Base-by-base conservation (phyloP, 2,329 filamentous ascomycete species). In the Botryotinia calthae region DNA sequence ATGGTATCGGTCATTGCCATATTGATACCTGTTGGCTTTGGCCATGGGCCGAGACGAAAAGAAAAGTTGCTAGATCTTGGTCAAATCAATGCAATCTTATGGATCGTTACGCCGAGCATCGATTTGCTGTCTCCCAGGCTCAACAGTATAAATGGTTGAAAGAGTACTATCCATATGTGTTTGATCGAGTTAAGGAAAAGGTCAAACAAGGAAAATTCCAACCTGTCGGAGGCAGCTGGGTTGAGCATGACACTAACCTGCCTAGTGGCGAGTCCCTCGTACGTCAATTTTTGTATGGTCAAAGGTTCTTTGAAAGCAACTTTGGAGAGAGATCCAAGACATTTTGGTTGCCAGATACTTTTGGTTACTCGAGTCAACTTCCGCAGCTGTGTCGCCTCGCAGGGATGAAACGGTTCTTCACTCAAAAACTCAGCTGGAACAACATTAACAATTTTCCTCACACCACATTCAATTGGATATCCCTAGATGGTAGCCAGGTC, bases 401-500 rank as follows among this genome's bases (percentile, higher is more conserved):
- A n/a, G 95, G 94, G 31, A 98, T 99, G 96, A 93, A 89, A 73
- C 90, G 95, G 48, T 99, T 99, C 85, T 92, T 99, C 79, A 99
- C 96, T 0, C 96, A 99, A 82, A 99, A 99, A 84, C 86, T 99
- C 74, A 98, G 95, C 85, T 99, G 96, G 96, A 98, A 98, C 85
- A 98, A 98, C 82, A 98, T 98, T 87, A 98, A 98, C 84, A 97
- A 93, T 80, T 99, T 98, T 84, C 96, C 96, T 0, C 96, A 98
- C 81, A 98, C 96, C 9, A 98, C 96, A 0, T 99, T 99, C 86
- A 97, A 97, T 82, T 99, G 96, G 96, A 95, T 99, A 46, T 90
- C 94, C 20, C 88, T 98, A 22, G 96, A 99, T 81, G 95, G 96
- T 73, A 97, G 93, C 79, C 96, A 98, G 80, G 96, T 99, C 76